Percentiles rank a stretch among this genome's conserved stretches.
Conservation (phyloP, 2,329 filamentous ascomycete species). For the Mycosphaerella sp. region DNA sequence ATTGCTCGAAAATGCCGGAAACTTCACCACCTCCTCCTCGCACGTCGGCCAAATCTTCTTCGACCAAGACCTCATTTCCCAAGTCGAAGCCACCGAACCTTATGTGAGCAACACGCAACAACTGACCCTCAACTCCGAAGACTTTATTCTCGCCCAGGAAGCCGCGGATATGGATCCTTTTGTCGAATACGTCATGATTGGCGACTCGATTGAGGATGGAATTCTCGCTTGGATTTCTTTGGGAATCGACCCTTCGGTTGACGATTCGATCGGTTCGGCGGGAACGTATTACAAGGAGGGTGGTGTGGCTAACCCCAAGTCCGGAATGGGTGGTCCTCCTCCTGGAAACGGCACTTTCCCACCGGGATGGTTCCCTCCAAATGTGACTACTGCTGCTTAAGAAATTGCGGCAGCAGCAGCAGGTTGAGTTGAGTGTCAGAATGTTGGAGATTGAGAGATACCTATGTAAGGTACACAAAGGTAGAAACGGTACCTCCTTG, state of each 20-base stretch:
- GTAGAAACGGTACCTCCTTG: too few relatives aligned
- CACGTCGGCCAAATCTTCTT: constrained; percentile 62
- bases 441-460: too few relatives aligned
- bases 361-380: constrained; percentile 5
- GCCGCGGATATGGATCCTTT: constrained; percentile 50
- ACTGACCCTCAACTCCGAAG: constrained; percentile 47
- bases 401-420: too few relatives aligned
- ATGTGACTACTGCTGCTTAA: neutral
- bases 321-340: constrained; percentile 12
- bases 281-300: constrained; percentile 20
- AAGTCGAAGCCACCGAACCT: constrained; percentile 45
- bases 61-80: constrained; percentile 51
- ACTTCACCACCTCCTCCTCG: constrained; percentile 37
- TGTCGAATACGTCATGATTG: constrained; percentile 52
- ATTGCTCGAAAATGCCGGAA: constrained; percentile 38
- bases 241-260: constrained; percentile 41
- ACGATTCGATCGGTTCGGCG: constrained; percentile 16
- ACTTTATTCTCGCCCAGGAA: constrained; percentile 45
- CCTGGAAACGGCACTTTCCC: constrained; percentile 4
- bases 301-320: constrained; percentile 21
- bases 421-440: too few relatives aligned
- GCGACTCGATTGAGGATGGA: constrained; percentile 47
- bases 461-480: too few relatives aligned
- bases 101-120: constrained; percentile 40
- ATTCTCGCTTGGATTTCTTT: constrained; percentile 51